A percentile compares a stretch with the other conserved stretches of the same genome.
Evolutionary conservation across 2,329 filamentous ascomycete genomes (phyloP).

Genomic region (Fusarium fracticaudum): DNA sequence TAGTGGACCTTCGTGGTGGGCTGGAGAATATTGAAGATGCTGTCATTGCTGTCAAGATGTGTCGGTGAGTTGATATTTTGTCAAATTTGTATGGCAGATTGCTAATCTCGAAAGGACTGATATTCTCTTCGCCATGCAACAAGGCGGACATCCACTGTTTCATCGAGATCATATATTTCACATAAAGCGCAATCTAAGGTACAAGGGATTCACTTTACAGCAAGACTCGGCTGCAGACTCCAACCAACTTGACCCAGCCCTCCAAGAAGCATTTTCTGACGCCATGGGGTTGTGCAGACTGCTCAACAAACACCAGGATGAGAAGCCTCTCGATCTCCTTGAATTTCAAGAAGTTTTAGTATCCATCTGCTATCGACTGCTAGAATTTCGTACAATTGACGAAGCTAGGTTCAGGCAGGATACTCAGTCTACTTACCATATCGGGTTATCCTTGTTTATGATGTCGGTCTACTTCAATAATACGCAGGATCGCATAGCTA

Average conservation of each 20-base stretch:
- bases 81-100: rapidly evolving
- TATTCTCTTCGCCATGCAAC: conserved; percentile 4
- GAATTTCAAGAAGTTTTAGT: conserved; percentile 2
- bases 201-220: background rate
- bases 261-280: background rate
- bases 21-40: background rate
- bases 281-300: background rate
- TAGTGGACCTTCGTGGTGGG: conserved; percentile 4
- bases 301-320: background rate
- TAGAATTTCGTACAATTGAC: background rate
- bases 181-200: rapidly evolving
- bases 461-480: conserved; percentile 1
- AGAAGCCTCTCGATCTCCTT: background rate
- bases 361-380: background rate
- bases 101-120: background rate
- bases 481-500: background rate
- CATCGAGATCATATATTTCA: background rate
- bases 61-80: background rate
- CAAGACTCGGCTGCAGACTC: rapidly evolving
- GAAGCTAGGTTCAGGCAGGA: background rate
- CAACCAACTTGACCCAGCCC: rapidly evolving
- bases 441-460: background rate
- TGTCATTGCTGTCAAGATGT: background rate
- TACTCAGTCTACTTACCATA: background rate
- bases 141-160: background rate